Evolutionary conservation across 208 protist genomes (phyloP), one percentile per base, ranked within the genome.

Genomic region (Trypanosoma mega): DNA sequence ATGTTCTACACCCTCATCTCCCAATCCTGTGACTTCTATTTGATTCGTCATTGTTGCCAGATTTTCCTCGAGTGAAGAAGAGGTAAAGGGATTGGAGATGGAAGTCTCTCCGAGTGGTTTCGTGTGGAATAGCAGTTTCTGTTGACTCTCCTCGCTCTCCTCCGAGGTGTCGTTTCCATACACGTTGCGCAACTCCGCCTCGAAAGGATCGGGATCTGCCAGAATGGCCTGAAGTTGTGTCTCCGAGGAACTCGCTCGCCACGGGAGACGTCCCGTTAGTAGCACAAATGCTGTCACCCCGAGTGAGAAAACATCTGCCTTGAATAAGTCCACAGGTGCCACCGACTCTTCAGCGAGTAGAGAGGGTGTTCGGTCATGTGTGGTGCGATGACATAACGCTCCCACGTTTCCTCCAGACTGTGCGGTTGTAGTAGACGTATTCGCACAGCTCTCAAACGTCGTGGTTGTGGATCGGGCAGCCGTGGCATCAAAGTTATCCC

Each of bases 251-350:
- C 45, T 66, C 1, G 83, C 74, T 3, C 49, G 54, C 76, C 76
- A 90, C 16, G 83, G 83, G 27, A 90, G 62, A n/a, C 65, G 67
- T 0, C 83, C 79, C 39, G 80, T 74, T 20, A 90, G 77, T 44
- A 90, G 67, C 43, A 82, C 78, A 63, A 80, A 90, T 0, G 74
- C 69, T 23, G 83, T 90, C 23, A 90, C 79, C 2, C 83, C 83
- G 8, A 89, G 37, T 14, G 82, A 58, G 39, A 89, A 89, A n/a
- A 85, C 78, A 50, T 89, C 82, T 1, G 66, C 74, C 53, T 82
- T 85, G 50, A 89, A 85, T n/a, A 89, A 62, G 36, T 89, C 72
- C 2, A 82, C 77, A 12, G 49, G 33, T 16, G 63, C 46, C 24
- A 29, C 34, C 34, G 12, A 16, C 12, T 6, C 34, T 16, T 39